Evolutionary conservation across 805 yeast genomes (phyloP), one percentile per base, ranked within the genome.

Genomic region (Candida chilensis): DNA sequence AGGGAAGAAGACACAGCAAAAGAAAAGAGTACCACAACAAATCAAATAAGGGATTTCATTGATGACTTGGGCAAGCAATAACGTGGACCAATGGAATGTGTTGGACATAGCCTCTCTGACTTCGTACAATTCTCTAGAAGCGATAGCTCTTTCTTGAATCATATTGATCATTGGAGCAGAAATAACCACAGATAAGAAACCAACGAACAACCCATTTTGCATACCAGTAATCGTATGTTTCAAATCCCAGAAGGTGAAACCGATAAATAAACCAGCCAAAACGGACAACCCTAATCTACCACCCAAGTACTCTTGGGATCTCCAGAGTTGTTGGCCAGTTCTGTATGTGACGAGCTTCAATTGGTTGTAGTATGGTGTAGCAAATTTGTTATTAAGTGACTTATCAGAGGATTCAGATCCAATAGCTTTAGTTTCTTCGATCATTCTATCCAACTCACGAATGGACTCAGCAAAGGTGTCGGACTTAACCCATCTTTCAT

Each of bases 41-140:
- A 64, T 40, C 33, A 67, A 67, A 54, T 74, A 81, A 2, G 87
- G 86, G 14, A 77, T 41, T 47, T 81, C 90, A 35, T 63, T 64
- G 13, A 72, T 24, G 36, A 60, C 59, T 41, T 76, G 77, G 5
- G 78, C 51, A 13, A 77, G 29, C 29, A 78, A 45, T 50, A 81
- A 50, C 25, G 68, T 51, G 17, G 74, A 60, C 88, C 88, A 81
- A 43, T 77, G 80, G 58, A 74, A 81, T 24, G 83, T 81, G 45
- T 78, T 79, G 4, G 84, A 75, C 35, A 75, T 68, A 14, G 74
- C 63, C 46, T 81, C 90, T 44, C 90, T 66, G 10, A 71, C 82
- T 50, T 80, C 88, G 44, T 56, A 81, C 25, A 79, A 49, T 34
- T 74, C 79, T 44, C 87, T 66, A 14, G 76, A 62, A 13, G 54